Conservation (phyloP, 2,329 filamentous ascomycete genomes). For the Ophiosphaerella korrae region DNA sequence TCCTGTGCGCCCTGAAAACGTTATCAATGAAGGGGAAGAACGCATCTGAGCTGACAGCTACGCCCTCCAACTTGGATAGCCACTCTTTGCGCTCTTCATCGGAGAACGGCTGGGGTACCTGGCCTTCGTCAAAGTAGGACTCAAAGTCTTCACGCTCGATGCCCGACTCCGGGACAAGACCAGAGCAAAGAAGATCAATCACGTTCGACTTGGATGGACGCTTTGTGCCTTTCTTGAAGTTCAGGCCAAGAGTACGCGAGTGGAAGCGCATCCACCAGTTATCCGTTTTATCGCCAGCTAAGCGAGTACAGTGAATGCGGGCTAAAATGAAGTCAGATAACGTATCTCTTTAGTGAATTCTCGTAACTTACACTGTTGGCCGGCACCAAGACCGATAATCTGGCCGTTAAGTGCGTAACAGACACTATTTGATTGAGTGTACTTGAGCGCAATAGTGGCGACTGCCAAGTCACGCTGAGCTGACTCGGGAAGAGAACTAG, state of each 20-base stretch:
- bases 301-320: conserved; percentile 95
- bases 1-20: conserved; percentile 86
- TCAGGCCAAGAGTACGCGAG: conserved; percentile 81
- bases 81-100: conserved; percentile 83
- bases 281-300: conserved; percentile 97
- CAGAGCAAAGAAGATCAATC: conserved; percentile 92
- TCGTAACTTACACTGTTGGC: conserved; percentile 72
- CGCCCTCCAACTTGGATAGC: conserved; percentile 79
- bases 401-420: conserved; percentile 96
- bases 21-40: conserved; percentile 99
- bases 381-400: conserved; percentile 90
- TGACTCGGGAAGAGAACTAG: conserved; percentile 71
- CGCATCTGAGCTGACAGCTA: conserved; percentile 90
- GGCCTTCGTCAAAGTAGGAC: conserved; percentile 77
- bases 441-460: conserved; percentile 96
- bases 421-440: conserved; percentile 97
- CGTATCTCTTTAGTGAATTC: not conserved
- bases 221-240: conserved; percentile 98
- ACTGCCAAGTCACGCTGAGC: conserved; percentile 90
- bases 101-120: conserved; percentile 79
- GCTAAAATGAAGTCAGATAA: conserved; percentile 44
- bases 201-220: conserved; percentile 97
- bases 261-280: conserved; percentile 99
- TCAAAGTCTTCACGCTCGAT: conserved; percentile 87
- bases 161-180: conserved; percentile 81